Conservation (phyloP, 2,329 filamentous ascomycete genomes). For the Stemphylium lycopersici region DNA sequence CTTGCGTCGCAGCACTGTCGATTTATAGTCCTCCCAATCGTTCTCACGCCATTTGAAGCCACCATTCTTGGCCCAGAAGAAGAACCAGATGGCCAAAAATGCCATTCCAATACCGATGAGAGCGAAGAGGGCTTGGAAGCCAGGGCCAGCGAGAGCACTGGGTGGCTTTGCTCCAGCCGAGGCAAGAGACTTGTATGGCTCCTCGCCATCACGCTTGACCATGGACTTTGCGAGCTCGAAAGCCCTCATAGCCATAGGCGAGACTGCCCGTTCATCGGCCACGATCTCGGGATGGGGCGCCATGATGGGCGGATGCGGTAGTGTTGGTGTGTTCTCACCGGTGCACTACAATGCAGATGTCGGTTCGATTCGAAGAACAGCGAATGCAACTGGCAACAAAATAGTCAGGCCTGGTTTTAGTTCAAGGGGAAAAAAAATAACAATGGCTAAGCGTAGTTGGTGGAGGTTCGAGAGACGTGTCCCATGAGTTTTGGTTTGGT, state of each 20-base stretch:
- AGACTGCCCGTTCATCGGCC: slow-evolving; percentile 26
- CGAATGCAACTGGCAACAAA: slow-evolving; percentile 24
- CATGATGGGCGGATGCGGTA: slow-evolving; percentile 30
- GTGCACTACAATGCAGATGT: slow-evolving; percentile 4
- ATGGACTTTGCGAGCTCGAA: slow-evolving; percentile 38
- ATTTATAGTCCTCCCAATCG: slow-evolving; percentile 99
- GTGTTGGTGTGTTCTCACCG: slow-evolving; percentile 15
- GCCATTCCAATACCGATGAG: slow-evolving; percentile 80
- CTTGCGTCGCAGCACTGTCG: slow-evolving; percentile 85
- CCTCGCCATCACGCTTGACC: slow-evolving; percentile 30
- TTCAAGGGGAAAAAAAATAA: neutral
- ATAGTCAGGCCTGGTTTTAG: slow-evolving; percentile 22
- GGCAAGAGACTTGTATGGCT: slow-evolving; percentile 28
- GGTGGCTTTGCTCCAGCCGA: slow-evolving; percentile 47
- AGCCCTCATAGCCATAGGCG: slow-evolving; percentile 39
- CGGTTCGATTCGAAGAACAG: neutral
- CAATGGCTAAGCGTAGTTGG: slow-evolving; percentile 17
- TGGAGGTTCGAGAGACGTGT: slow-evolving; percentile 12
- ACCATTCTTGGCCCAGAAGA: slow-evolving; percentile 94
- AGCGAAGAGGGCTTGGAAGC: slow-evolving; percentile 84
- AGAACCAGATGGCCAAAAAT: slow-evolving; percentile 86
- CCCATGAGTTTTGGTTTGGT: slow-evolving; percentile 22
- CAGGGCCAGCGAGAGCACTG: slow-evolving; percentile 55
- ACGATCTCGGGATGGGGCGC: slow-evolving; percentile 40
- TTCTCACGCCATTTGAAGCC: slow-evolving; percentile 84